Conservation (phyloP, 306 rosid genomes). For the Citrullus amarus region DNA sequence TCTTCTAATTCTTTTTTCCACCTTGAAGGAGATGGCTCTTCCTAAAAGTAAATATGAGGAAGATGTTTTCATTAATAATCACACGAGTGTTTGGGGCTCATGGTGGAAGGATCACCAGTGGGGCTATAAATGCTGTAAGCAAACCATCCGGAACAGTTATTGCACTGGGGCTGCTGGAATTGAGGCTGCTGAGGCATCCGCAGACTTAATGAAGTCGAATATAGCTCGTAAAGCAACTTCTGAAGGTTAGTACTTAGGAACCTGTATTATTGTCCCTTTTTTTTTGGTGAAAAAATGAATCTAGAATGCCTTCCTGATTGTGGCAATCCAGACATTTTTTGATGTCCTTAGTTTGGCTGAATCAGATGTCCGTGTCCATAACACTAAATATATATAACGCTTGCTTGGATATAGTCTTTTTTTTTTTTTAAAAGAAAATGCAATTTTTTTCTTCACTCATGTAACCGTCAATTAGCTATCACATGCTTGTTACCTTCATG, state of each 20-base stretch:
- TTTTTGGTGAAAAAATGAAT: background rate
- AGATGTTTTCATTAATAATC: conserved; percentile 39
- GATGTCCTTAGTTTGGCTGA: background rate
- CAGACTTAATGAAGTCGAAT: conserved; percentile 47
- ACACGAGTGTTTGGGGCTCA: conserved; percentile 50
- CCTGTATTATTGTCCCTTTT: background rate
- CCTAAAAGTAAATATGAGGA: conserved; percentile 48
- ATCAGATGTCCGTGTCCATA: too few species aligned
- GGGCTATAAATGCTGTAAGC: conserved; percentile 57
- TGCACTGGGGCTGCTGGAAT: conserved; percentile 53
- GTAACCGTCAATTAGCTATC: too few species aligned
- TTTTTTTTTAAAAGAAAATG: background rate
- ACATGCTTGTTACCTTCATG: too few species aligned
- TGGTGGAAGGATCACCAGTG: conserved; percentile 75
- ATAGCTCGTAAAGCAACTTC: conserved; percentile 43
- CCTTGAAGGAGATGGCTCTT: conserved; percentile 29
- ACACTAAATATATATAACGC: too few species aligned
- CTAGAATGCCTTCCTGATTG: background rate
- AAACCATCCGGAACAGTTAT: conserved; percentile 37
- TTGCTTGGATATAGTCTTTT: too few species aligned
- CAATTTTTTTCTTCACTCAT: too few species aligned
- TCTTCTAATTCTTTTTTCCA: background rate
- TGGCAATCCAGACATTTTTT: background rate
- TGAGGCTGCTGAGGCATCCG: conserved; percentile 38
- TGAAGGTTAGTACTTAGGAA: conserved; percentile 27